Conservation (phyloP, 1,139 yeast species). For the Arxiozyma telluris region DNA sequence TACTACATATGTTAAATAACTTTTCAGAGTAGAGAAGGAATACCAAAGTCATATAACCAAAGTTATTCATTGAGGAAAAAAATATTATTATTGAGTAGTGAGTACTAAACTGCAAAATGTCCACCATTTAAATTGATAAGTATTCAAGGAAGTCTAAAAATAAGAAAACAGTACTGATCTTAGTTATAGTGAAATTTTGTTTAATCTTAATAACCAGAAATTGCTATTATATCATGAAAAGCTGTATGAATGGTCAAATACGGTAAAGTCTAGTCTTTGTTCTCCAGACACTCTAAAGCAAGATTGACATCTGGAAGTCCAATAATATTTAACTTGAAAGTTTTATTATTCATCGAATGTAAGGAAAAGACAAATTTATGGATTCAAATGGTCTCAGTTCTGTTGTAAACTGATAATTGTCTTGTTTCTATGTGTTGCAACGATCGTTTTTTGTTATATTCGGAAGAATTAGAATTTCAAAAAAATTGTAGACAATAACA, state of each 20-base stretch:
- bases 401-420: constrained; percentile 11
- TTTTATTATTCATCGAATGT: constrained; percentile 49
- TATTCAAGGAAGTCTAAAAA: background rate
- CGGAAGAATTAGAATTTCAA: constrained; percentile 31
- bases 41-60: too few species aligned
- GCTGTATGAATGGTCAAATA: background rate
- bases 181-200: background rate
- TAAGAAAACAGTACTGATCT: background rate
- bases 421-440: constrained; percentile 19
- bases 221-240: background rate
- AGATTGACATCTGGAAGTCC: constrained; percentile 29
- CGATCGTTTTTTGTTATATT: constrained; percentile 18
- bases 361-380: constrained; percentile 55
- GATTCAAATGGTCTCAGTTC: constrained; percentile 49
- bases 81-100: too few species aligned
- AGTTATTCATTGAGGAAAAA: background rate
- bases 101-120: background rate
- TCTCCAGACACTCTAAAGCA: background rate
- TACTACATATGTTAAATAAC: too few species aligned
- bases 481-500: constrained; percentile 3
- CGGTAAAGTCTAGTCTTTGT: background rate
- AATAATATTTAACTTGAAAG: constrained; percentile 46
- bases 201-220: background rate
- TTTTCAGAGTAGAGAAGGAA: background rate
- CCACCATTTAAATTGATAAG: too few species aligned